These are phyloP conservation scores for Anthoceros angustus DNA, from an alignment of 225 moss, liverwort and hornwort species.

Conservation along the genomic window DNA sequence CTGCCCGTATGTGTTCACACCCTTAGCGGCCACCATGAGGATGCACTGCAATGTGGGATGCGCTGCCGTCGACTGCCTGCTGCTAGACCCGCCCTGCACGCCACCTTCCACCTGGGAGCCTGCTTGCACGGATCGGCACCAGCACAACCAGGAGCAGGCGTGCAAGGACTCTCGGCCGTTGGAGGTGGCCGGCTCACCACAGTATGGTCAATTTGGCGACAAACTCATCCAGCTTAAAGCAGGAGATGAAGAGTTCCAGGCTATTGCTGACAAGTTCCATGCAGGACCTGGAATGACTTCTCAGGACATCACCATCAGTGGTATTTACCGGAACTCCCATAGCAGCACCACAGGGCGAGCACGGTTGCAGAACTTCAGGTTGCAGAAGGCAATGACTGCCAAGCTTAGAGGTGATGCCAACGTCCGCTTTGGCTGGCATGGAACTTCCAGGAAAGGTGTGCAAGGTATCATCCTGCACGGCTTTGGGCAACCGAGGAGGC, in stretches of 20 bases:
- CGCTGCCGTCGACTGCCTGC: too few species aligned
- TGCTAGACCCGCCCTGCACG: too few species aligned
- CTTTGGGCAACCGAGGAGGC: slow-evolving; percentile 42
- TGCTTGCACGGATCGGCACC: too few species aligned
- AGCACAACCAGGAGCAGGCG: too few species aligned
- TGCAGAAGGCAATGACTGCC: slow-evolving; percentile 15
- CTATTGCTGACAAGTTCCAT: slow-evolving; percentile 25
- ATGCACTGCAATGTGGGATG: too few species aligned
- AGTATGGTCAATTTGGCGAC: slow-evolving; percentile 8
- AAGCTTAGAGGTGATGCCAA: slow-evolving; percentile 28
- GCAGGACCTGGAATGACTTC: slow-evolving; percentile 20
- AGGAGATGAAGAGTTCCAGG: slow-evolving; percentile 20
- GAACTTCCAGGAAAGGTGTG: slow-evolving; percentile 35
- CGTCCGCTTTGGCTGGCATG: slow-evolving; percentile 40
- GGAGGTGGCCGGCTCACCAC: background rate
- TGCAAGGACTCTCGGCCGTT: background rate
- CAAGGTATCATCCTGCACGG: slow-evolving; percentile 39
- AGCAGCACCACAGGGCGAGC: slow-evolving; percentile 26
- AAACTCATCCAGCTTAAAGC: slow-evolving; percentile 15
- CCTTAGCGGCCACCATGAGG: too few species aligned
- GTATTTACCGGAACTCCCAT: slow-evolving; percentile 21
- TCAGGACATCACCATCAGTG: slow-evolving; percentile 24
- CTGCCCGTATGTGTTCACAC: too few species aligned
- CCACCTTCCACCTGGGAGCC: too few species aligned
- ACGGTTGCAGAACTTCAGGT: slow-evolving; percentile 28